phyloP scores from a whole-genome alignment of 257 asterid genomes.

The Scutellaria barbata region DNA sequence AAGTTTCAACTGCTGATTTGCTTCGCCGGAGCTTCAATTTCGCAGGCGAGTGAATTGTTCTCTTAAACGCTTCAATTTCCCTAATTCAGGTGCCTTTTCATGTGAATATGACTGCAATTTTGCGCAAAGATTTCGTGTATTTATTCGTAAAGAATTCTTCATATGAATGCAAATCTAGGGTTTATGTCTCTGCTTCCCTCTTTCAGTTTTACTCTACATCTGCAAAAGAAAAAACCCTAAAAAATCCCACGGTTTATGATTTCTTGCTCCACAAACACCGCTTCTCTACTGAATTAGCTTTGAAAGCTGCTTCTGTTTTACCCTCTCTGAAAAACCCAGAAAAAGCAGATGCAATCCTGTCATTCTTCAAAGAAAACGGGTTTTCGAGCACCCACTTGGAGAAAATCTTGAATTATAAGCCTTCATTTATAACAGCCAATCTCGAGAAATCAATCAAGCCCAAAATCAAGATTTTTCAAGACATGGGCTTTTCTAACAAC shows the following conservation, averaged over 20 bases:
- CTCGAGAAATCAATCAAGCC: slow-evolving; percentile 43
- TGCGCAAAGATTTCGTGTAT: slow-evolving; percentile 8
- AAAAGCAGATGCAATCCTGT: slow-evolving; percentile 25
- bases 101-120: neutral
- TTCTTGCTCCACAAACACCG: slow-evolving; percentile 30
- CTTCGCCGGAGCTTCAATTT: slow-evolving; percentile 6
- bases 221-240: neutral
- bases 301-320: slow-evolving; percentile 29
- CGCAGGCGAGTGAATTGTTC: slow-evolving; percentile 11
- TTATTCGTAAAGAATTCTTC: slow-evolving; percentile 18
- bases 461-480: slow-evolving; percentile 45
- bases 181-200: neutral
- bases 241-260: slow-evolving; percentile 18
- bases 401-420: slow-evolving; percentile 30
- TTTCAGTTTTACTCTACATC: slow-evolving; percentile 26
- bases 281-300: slow-evolving; percentile 40
- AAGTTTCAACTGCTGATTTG: neutral
- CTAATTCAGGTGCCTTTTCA: neutral
- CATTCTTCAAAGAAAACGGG: slow-evolving; percentile 41
- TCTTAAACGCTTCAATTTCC: neutral
- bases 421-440: slow-evolving; percentile 25
- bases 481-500: slow-evolving; percentile 17
- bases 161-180: slow-evolving; percentile 24
- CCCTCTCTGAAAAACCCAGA: slow-evolving; percentile 14
- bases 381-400: slow-evolving; percentile 45